Base-by-base conservation (phyloP, 345 rosid genomes). In the Populus davidiana region DNA sequence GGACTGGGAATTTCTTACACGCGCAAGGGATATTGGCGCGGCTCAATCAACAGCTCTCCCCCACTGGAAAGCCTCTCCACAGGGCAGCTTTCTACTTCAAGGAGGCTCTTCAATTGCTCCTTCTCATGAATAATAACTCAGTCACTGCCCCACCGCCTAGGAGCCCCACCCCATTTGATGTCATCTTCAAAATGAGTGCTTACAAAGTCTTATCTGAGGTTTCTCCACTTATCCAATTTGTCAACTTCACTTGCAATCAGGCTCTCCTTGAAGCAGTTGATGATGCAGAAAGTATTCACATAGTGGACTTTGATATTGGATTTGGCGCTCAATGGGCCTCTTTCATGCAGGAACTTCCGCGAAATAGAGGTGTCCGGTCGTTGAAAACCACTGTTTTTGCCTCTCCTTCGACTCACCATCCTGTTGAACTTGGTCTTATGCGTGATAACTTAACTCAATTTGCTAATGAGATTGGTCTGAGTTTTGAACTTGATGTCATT, bases 21-120 rank as follows among this genome's bases (percentile, higher is more conserved):
- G 99, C 99, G 92, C 99, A 96, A 88, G 99, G 89, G 98, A 96
- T 96, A 96, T 96, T 96, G 99, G 99, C 99, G 98, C 99, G 99
- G 98, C 99, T 96, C 98, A 96, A 96, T 96, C 99, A 96, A 85
- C 97, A 91, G 91, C 98, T 96, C 92, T 89, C 86, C 63, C 80
- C 80, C 50, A 36, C 21, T 17, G 91, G 91, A 47, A 86, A 83
- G 89, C 91, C 91, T 77, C 76, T 80, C 50, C 81, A 83, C 13
- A 85, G 91, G 83, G 89, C 87, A 74, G 87, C 86, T 85, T 88
- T 83, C 87, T 85, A 86, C 85, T 88, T 88, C 86, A 88, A 80
- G 83, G 91, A 88, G 86, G 91, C 91, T 54, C 82, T 88, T 70
- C 91, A 86, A 80, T 77, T 84, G 78, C 79, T 83, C 70, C 82